These are phyloP conservation scores for Oryza glaberrima DNA, from an alignment of 176 grass and related monocot genomes.

Conservation along the genomic window DNA sequence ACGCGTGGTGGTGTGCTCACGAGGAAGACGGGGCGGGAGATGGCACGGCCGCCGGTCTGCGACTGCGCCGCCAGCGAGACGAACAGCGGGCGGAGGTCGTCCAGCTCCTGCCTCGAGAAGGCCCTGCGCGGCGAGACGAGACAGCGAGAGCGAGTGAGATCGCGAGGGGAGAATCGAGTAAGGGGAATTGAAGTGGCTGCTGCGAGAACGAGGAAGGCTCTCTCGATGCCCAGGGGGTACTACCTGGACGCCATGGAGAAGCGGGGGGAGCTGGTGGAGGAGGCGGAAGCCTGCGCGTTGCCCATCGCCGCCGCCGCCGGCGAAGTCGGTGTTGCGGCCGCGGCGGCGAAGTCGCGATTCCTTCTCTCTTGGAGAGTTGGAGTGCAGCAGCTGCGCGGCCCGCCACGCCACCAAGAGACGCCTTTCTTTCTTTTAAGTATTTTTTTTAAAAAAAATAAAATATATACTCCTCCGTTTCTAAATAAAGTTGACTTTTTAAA, in stretches of 20 bases:
- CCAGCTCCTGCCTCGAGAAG: constrained; percentile 86
- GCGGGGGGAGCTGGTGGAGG: constrained; percentile 19
- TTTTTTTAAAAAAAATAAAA: too few relatives aligned
- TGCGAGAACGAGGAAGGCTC: neutral
- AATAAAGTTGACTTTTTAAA: too few relatives aligned
- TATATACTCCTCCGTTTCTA: too few relatives aligned
- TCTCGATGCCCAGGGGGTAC: neutral
- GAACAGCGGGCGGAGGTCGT: constrained; percentile 65
- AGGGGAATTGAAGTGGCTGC: neutral
- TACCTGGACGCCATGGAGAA: constrained; percentile 68
- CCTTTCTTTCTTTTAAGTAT: neutral
- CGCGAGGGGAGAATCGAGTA: neutral
- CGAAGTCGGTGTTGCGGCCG: constrained; percentile 24
- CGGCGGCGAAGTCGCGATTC: neutral
- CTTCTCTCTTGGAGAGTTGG: neutral
- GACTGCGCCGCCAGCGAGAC: constrained; percentile 69
- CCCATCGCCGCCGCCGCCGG: constrained; percentile 57
- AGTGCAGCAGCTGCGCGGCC: neutral
- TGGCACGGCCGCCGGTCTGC: constrained; percentile 55
- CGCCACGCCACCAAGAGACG: constrained; percentile 40
- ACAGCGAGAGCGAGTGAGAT: neutral
- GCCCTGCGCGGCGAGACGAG: constrained; percentile 43
- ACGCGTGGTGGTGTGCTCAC: constrained; percentile 28
- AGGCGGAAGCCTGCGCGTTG: constrained; percentile 64
- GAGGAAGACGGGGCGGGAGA: constrained; percentile 74